A percentile compares a stretch with the other conserved stretches of the same genome.
phyloP scores from a whole-genome alignment of 2,329 filamentous ascomycete genomes.

The Cercospora zeina region DNA sequence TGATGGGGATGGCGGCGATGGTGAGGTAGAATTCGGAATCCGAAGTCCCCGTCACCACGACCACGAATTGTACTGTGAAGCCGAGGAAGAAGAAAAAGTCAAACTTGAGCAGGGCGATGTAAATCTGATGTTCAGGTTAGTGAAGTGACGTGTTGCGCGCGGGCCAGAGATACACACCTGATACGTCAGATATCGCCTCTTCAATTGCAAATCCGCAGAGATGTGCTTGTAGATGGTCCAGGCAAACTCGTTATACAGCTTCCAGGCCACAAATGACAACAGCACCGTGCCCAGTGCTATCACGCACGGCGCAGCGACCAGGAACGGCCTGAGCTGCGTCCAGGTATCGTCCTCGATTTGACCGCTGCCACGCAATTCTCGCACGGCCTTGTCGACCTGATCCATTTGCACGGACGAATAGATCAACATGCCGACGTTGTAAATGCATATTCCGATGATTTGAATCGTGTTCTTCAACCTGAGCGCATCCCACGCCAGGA shows the following conservation, averaged over 20 bases:
- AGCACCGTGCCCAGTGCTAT: conserved; percentile 72
- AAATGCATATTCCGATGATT: conserved; percentile 89
- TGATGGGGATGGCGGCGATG: conserved; percentile 84
- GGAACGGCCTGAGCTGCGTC: conserved; percentile 67
- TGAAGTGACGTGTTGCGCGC: background rate
- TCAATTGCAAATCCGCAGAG: conserved; percentile 93
- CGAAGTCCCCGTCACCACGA: conserved; percentile 71
- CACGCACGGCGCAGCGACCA: conserved; percentile 82
- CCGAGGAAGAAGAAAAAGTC: conserved; percentile 99
- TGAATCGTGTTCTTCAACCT: conserved; percentile 98
- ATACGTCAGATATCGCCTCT: conserved; percentile 92
- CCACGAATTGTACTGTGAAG: conserved; percentile 97
- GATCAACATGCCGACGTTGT: conserved; percentile 86
- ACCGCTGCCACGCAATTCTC: conserved; percentile 49
- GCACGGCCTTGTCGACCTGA: conserved; percentile 77
- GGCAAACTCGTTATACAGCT: conserved; percentile 96
- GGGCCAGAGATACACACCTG: conserved; percentile 62
- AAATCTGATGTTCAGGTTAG: conserved; percentile 64
- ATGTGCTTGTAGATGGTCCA: conserved; percentile 99
- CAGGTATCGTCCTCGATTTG: conserved; percentile 60
- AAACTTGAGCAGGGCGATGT: conserved; percentile 96
- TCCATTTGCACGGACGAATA: conserved; percentile 93
- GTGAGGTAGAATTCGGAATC: conserved; percentile 82
- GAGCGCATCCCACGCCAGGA: conserved; percentile 90
- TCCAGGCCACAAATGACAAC: conserved; percentile 81